These are phyloP conservation scores for Saccharomycopsis fibuligera DNA, from an alignment of 805 yeast species.

Conservation along the genomic window DNA sequence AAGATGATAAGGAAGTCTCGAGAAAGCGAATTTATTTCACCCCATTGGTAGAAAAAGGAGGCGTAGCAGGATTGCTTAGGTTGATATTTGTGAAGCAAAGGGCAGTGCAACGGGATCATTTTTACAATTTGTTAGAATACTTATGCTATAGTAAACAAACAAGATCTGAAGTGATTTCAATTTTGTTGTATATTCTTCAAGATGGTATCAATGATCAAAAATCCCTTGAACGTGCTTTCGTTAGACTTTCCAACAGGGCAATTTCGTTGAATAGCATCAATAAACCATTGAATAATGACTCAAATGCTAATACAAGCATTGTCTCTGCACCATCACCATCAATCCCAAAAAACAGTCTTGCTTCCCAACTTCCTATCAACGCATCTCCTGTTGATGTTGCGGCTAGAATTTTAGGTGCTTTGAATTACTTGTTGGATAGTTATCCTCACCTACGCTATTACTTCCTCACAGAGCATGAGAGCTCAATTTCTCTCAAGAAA, in stretches of 20 bases:
- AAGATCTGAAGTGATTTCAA: slow-evolving; percentile 64
- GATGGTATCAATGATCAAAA: slow-evolving; percentile 65
- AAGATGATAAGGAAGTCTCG: slow-evolving; percentile 25
- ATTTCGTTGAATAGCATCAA: slow-evolving; percentile 20
- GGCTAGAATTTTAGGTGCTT: slow-evolving; percentile 67
- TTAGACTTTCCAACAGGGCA: slow-evolving; percentile 49
- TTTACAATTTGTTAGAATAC: slow-evolving; percentile 59
- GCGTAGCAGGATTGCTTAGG: slow-evolving; percentile 66
- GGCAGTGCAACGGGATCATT: slow-evolving; percentile 45
- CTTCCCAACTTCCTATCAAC: slow-evolving; percentile 43
- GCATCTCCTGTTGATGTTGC: slow-evolving; percentile 68
- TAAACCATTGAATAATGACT: too few relatives aligned
- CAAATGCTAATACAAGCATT: background rate
- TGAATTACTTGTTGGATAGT: slow-evolving; percentile 62
- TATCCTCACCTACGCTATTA: slow-evolving; percentile 65
- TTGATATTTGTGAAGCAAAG: slow-evolving; percentile 63
- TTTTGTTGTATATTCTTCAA: slow-evolving; percentile 60
- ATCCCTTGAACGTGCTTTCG: slow-evolving; percentile 56
- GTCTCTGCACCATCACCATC: background rate
- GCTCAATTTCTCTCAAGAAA: slow-evolving; percentile 32
- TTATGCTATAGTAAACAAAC: slow-evolving; percentile 74
- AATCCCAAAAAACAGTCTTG: slow-evolving; percentile 9
- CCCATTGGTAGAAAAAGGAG: slow-evolving; percentile 70
- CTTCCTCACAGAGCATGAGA: slow-evolving; percentile 73
- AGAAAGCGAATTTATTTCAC: slow-evolving; percentile 38